Base-by-base conservation (phyloP, 352 stramenopile species). In the Phytophthora capsici region DNA sequence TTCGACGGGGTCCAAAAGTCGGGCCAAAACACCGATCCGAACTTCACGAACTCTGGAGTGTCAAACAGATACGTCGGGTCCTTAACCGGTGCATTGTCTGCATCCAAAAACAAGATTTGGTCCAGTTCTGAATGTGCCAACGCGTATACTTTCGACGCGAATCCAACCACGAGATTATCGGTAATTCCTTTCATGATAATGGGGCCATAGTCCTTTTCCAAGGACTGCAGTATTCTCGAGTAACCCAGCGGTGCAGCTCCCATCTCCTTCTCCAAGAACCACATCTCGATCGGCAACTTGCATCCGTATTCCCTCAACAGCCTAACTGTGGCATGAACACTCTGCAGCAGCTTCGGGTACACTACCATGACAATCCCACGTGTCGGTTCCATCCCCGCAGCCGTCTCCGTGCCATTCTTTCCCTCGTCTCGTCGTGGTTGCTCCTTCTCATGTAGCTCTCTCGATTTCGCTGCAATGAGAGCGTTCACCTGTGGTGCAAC, bases 61-160 rank as follows among this genome's bases (percentile, higher is more conserved):
- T 89, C 74, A 50, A 94, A 94, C 5, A 94, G 58, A 65, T 91
- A 94, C 52, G 86, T 94, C 52, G 86, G 86, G 57, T 94, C 84
- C 16, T 75, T 79, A n/a, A 78, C 75, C 1, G 86, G 83, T 13
- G 87, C 77, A 38, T 94, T 94, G 53, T 94, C 86, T 23, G 84
- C 85, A 46, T 94, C 86, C 34, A 94, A 68, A 62, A 94, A 89
- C 26, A 94, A 63, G 45, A 94, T 41, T 4, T 81, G 50, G 25
- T 74, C 63, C 17, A 88, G 19, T 1, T 68, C 66, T 1, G 72
- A 80, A 54, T 84, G 71, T 30, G 71, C 54, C 28, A 89, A 50
- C 25, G 76, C 78, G 45, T 79, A 79, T 9, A 84, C 64, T 57
- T 88, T 89, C n/a, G 80, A 73, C 40, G 79, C 79, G 55, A 87